Percentiles rank a stretch among this genome's conserved stretches.
phyloP scores from a whole-genome alignment of 495 filamentous ascomycete species.

The Tuber microsphaerosporum region DNA sequence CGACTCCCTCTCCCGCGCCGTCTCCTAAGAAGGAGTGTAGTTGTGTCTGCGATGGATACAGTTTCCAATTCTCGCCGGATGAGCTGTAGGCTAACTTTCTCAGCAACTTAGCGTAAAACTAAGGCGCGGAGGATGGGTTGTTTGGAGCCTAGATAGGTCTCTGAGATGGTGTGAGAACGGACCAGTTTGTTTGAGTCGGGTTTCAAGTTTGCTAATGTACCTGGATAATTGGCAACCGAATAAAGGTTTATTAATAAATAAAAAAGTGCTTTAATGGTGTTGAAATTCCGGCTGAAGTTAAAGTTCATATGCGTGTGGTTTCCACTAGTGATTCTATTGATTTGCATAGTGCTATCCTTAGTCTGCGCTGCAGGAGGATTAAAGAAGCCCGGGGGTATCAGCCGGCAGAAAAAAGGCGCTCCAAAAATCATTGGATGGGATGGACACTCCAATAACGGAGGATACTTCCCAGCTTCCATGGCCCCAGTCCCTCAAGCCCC shows the following conservation, averaged over 20 bases:
- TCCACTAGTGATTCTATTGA: background rate
- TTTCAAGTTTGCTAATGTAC: background rate
- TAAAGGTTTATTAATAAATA: background rate
- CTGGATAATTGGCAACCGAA: background rate
- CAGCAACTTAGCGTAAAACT: background rate
- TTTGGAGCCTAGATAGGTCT: background rate
- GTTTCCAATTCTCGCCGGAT: background rate
- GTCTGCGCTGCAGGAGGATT: background rate
- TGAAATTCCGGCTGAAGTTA: background rate
- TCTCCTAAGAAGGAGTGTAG: background rate
- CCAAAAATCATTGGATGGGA: background rate
- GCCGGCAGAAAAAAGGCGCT: background rate
- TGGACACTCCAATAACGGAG: background rate
- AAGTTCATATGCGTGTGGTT: background rate
- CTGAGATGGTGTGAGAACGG: background rate
- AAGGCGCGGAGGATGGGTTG: background rate
- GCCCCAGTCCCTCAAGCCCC: background rate
- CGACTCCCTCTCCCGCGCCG: background rate
- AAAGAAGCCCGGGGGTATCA: background rate
- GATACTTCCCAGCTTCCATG: background rate
- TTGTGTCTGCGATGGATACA: background rate
- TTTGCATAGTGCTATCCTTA: background rate
- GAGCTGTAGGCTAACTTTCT: background rate
- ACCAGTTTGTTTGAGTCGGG: background rate
- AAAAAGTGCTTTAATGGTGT: background rate